Conservation (phyloP, 2,329 filamentous ascomycete genomes). For the Sclerotinia nivalis region DNA sequence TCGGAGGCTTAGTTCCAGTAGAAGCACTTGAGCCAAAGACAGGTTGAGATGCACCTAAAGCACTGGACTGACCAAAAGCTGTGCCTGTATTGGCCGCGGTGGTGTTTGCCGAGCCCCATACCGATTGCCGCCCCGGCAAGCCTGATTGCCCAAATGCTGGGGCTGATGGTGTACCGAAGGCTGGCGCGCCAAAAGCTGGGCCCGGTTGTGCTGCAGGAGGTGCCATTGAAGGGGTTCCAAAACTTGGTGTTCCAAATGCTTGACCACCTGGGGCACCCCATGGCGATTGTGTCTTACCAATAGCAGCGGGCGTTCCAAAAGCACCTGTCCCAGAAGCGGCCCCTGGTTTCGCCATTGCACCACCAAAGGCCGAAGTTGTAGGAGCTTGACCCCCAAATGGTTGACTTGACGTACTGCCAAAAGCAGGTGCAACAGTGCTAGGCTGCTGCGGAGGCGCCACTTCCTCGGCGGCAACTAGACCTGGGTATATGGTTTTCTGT, state of each 20-base stretch:
- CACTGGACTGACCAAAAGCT: conserved; percentile 58
- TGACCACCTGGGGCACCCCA: conserved; percentile 43
- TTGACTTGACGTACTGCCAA: conserved; percentile 34
- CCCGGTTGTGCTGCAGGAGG: conserved; percentile 34
- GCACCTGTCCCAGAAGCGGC: conserved; percentile 39
- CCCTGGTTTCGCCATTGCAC: conserved; percentile 34
- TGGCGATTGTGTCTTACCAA: conserved; percentile 22
- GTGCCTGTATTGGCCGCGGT: conserved; percentile 38
- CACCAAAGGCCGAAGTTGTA: conserved; percentile 42
- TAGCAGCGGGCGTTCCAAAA: conserved; percentile 40
- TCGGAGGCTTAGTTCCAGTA: conserved; percentile 37
- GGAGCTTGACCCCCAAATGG: conserved; percentile 21
- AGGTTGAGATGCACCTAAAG: conserved; percentile 45
- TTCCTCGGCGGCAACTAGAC: conserved; percentile 54
- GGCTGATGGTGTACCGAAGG: conserved; percentile 45
- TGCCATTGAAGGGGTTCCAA: conserved; percentile 36
- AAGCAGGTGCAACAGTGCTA: conserved; percentile 31
- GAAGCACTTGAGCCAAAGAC: conserved; percentile 41
- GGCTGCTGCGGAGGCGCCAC: conserved; percentile 34
- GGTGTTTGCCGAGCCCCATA: conserved; percentile 50
- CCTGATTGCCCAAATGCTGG: conserved; percentile 42
- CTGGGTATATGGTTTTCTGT: conserved; percentile 70
- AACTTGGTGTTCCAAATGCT: conserved; percentile 51
- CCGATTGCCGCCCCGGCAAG: conserved; percentile 52
- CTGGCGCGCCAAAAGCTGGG: conserved; percentile 53